These are phyloP conservation scores for Yamadazyma spencermartinsiae DNA, from an alignment of 1,139 yeast species.

Conservation along the genomic window DNA sequence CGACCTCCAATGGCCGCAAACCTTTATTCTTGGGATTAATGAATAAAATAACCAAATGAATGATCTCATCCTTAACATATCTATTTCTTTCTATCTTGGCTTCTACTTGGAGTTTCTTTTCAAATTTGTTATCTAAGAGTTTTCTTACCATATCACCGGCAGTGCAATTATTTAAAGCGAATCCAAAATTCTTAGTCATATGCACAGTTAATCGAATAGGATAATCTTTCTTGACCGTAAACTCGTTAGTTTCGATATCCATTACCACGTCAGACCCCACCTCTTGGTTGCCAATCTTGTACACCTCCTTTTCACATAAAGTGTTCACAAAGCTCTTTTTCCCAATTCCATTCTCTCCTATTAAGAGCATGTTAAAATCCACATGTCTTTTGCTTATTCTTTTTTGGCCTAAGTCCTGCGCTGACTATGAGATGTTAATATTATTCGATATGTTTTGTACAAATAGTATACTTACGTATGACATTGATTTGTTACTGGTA, in stretches of 20 bases:
- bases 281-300: constrained; percentile 7
- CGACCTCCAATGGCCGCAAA: constrained; percentile 42
- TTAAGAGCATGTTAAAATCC: constrained; percentile 27
- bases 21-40: constrained; percentile 56
- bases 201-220: constrained; percentile 28
- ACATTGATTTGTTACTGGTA: not conserved
- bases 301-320: constrained; percentile 24
- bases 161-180: constrained; percentile 33
- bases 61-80: constrained; percentile 54
- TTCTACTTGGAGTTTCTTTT: constrained; percentile 58
- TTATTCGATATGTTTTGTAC: not conserved
- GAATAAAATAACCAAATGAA: constrained; percentile 61
- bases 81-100: constrained; percentile 58
- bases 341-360: constrained; percentile 39
- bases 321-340: constrained; percentile 34
- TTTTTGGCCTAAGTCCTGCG: constrained; percentile 14
- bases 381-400: constrained; percentile 20
- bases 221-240: constrained; percentile 11
- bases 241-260: constrained; percentile 7
- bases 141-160: constrained; percentile 33
- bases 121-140: constrained; percentile 58
- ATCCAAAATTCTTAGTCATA: constrained; percentile 31
- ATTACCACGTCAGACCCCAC: constrained; percentile 3
- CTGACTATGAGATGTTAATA: constrained; percentile 7
- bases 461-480: not conserved